Percentiles rank a stretch among this genome's conserved stretches.
These are phyloP conservation scores for Hortaea werneckii DNA, from an alignment of 2,329 filamentous ascomycete genomes.

Conservation along the genomic window DNA sequence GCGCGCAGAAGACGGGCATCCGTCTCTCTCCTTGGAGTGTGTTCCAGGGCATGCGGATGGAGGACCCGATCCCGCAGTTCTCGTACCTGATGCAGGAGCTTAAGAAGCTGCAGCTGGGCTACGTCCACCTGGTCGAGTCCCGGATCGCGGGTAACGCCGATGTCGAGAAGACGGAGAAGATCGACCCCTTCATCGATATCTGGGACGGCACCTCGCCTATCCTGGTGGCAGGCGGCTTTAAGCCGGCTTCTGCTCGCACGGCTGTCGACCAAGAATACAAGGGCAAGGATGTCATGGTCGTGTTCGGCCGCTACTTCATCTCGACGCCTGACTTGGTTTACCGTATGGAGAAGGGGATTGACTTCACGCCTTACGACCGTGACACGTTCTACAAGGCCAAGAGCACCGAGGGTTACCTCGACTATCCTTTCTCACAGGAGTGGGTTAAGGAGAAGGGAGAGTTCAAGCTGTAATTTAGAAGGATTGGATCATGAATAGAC, in stretches of 20 bases:
- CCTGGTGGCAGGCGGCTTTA: conserved; percentile 38
- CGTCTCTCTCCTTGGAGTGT: conserved; percentile 41
- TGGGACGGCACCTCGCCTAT: conserved; percentile 39
- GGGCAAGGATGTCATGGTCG: conserved; percentile 33
- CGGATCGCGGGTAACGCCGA: conserved; percentile 39
- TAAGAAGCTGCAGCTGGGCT: conserved; percentile 46
- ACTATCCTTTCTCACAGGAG: conserved; percentile 28
- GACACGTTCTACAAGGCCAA: conserved; percentile 33
- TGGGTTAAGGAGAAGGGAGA: conserved; percentile 6
- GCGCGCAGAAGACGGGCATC: conserved; percentile 40
- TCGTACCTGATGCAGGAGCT: conserved; percentile 44
- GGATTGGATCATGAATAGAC: too few species aligned
- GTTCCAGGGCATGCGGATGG: conserved; percentile 56
- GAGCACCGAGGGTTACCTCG: conserved; percentile 28
- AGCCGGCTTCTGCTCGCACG: conserved; percentile 28
- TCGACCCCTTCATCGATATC: conserved; percentile 37
- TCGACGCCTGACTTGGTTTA: conserved; percentile 40
- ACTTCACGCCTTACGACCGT: conserved; percentile 35
- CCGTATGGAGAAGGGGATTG: conserved; percentile 32
- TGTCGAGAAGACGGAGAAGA: conserved; percentile 27
- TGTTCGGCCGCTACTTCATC: conserved; percentile 41
- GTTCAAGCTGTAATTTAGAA: conserved; percentile 1
- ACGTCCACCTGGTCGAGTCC: conserved; percentile 52
- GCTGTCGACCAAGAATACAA: conserved; percentile 25
- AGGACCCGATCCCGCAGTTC: conserved; percentile 54